Percentiles rank a stretch among this genome's conserved stretches.
phyloP scores from a whole-genome alignment of 306 rosid genomes.

The Ceratonia siliqua region DNA sequence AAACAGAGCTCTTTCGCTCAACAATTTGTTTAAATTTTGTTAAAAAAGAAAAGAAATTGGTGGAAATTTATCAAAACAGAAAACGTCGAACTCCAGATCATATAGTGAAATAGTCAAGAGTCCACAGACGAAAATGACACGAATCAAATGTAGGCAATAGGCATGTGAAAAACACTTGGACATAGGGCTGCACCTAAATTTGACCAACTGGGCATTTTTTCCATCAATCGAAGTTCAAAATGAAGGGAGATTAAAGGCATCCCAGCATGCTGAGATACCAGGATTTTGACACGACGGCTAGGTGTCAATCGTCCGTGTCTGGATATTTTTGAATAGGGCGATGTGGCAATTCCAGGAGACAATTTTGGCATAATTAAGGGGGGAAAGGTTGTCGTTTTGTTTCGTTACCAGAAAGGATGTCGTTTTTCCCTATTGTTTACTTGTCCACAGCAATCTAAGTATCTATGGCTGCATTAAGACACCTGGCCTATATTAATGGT shows the following conservation, averaged over 20 bases:
- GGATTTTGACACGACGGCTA: background rate
- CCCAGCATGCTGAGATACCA: background rate
- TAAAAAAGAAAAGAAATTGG: too few species aligned
- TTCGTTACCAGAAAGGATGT: too few species aligned
- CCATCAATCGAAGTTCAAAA: constrained; percentile 5
- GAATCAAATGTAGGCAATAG: background rate
- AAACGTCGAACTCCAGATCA: too few species aligned
- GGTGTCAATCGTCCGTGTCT: background rate
- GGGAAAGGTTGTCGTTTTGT: background rate
- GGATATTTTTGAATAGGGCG: too few species aligned
- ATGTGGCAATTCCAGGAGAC: background rate
- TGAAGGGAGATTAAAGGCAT: background rate
- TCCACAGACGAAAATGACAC: background rate
- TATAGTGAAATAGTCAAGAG: background rate
- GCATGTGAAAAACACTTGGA: background rate
- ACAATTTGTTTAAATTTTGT: too few species aligned
- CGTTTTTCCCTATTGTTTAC: too few species aligned
- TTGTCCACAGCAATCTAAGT: too few species aligned
- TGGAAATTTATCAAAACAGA: too few species aligned
- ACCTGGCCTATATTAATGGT: too few species aligned
- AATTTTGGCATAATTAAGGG: background rate
- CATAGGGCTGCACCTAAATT: constrained; percentile 27
- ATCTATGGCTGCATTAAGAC: too few species aligned
- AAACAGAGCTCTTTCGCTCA: too few species aligned
- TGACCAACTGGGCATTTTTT: constrained; percentile 13